These are phyloP conservation scores for Globisporangium alternatum DNA, from an alignment of 352 stramenopile species.

Conservation along the genomic window DNA sequence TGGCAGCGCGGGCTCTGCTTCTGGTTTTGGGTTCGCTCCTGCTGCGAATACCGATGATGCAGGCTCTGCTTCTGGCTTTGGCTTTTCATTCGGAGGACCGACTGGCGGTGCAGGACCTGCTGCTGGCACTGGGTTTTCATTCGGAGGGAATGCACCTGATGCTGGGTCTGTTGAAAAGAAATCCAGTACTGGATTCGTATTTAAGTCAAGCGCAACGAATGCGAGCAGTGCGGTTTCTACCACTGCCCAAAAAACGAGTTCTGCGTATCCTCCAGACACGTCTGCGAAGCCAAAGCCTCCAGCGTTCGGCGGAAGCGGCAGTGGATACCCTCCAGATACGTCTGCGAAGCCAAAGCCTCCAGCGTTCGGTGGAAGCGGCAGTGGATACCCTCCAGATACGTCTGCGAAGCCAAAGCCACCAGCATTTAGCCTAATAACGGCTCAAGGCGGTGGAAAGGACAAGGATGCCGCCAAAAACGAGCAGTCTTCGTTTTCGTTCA, in stretches of 20 bases:
- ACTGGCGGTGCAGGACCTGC: too few relatives aligned
- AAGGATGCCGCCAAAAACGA: background rate
- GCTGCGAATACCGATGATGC: too few relatives aligned
- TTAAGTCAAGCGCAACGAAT: background rate
- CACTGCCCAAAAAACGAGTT: background rate
- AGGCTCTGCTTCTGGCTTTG: background rate
- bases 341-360: slow-evolving; percentile 29
- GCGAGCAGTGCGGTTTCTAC: background rate
- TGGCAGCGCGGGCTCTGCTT: background rate
- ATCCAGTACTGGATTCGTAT: background rate
- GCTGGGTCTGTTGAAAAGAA: background rate
- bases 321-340: slow-evolving; percentile 38
- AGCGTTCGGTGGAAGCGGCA: slow-evolving; percentile 10
- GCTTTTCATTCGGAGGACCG: background rate
- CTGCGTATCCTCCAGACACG: slow-evolving; percentile 38
- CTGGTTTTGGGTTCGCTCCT: background rate
- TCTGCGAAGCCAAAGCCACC: slow-evolving; percentile 32
- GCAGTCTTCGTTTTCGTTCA: slow-evolving; percentile 17
- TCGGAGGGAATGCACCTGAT: background rate
- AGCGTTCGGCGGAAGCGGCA: slow-evolving; percentile 15
- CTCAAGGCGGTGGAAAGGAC: background rate
- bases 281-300: slow-evolving; percentile 29
- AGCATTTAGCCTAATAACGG: slow-evolving; percentile 1
- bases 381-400: slow-evolving; percentile 37
- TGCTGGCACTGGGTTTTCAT: background rate